Conservation (phyloP, 352 stramenopile species). For the Pythium aristosporum region DNA sequence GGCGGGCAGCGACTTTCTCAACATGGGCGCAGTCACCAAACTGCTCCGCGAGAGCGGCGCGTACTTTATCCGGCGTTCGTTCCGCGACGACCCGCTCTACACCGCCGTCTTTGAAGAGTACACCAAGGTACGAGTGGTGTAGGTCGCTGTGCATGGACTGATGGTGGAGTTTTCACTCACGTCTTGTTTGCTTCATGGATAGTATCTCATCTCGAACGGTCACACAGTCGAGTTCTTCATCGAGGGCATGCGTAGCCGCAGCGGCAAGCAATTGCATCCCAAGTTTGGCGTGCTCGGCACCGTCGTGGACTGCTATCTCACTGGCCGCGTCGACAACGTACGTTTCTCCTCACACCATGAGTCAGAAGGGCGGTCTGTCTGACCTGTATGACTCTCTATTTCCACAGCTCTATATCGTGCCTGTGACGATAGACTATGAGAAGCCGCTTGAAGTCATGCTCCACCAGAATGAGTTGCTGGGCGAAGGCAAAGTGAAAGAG, state of each 20-base stretch:
- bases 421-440: slow-evolving; percentile 87
- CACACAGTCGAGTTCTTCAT: slow-evolving; percentile 89
- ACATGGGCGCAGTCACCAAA: slow-evolving; percentile 66
- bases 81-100: slow-evolving; percentile 74
- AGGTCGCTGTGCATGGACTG: too few relatives aligned
- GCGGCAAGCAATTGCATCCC: slow-evolving; percentile 77
- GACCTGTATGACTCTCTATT: not conserved
- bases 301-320: slow-evolving; percentile 71
- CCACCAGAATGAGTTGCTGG: slow-evolving; percentile 79
- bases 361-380: not conserved
- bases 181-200: slow-evolving; percentile 7
- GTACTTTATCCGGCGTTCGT: slow-evolving; percentile 82
- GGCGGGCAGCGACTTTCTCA: slow-evolving; percentile 76
- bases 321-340: slow-evolving; percentile 73
- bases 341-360: slow-evolving; percentile 17
- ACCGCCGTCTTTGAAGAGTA: slow-evolving; percentile 78
- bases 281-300: slow-evolving; percentile 79
- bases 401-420: slow-evolving; percentile 71
- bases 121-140: slow-evolving; percentile 42
- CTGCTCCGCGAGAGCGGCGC: slow-evolving; percentile 68
- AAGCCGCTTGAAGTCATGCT: slow-evolving; percentile 80
- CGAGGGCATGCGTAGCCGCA: slow-evolving; percentile 79
- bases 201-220: slow-evolving; percentile 70
- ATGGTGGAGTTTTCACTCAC: not conserved
- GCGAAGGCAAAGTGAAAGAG: slow-evolving; percentile 81